A percentile compares a stretch with the other conserved stretches of the same genome.
Evolutionary conservation across 345 rosid genomes (phyloP).

Genomic region (Eucalyptus fibrosa): DNA sequence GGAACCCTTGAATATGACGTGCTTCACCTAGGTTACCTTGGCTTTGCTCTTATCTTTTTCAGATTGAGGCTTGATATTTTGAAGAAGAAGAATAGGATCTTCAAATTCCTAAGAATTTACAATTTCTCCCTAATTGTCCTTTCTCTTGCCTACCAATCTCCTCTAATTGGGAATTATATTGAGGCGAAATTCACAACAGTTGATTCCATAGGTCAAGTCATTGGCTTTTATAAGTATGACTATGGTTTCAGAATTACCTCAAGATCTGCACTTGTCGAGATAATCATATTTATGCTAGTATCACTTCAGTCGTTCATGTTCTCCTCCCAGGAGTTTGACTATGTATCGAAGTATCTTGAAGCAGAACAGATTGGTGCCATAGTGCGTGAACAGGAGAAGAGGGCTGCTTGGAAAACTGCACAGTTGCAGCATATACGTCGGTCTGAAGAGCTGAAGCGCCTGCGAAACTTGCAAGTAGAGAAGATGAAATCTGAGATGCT

Average conservation of each 20-base stretch:
- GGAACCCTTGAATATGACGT: conserved; percentile 55
- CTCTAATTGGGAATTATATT: conserved; percentile 13
- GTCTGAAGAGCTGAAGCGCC: conserved; percentile 26
- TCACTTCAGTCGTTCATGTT: conserved; percentile 32
- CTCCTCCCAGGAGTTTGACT: conserved; percentile 20
- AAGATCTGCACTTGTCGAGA: conserved; percentile 38
- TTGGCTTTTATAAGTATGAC: conserved; percentile 34
- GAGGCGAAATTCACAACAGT: conserved; percentile 10
- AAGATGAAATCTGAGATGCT: conserved; percentile 43
- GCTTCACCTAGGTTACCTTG: conserved; percentile 50
- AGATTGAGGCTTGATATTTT: conserved; percentile 28
- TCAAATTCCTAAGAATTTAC: conserved; percentile 28
- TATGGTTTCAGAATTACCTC: conserved; percentile 36
- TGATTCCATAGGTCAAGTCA: conserved; percentile 10
- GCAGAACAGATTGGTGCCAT: conserved; percentile 25
- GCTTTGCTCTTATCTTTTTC: conserved; percentile 37
- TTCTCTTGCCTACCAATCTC: conserved; percentile 37
- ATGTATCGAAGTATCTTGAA: conserved; percentile 26
- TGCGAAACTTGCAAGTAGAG: conserved; percentile 32
- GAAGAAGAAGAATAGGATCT: conserved; percentile 21
- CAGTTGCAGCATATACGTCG: conserved; percentile 23
- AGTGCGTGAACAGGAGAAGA: conserved; percentile 26
- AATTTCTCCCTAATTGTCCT: conserved; percentile 26
- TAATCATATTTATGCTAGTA: conserved; percentile 30
- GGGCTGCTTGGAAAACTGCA: conserved; percentile 30